Conservation (phyloP, 129 eudicot species). For the Tagetes erecta region DNA sequence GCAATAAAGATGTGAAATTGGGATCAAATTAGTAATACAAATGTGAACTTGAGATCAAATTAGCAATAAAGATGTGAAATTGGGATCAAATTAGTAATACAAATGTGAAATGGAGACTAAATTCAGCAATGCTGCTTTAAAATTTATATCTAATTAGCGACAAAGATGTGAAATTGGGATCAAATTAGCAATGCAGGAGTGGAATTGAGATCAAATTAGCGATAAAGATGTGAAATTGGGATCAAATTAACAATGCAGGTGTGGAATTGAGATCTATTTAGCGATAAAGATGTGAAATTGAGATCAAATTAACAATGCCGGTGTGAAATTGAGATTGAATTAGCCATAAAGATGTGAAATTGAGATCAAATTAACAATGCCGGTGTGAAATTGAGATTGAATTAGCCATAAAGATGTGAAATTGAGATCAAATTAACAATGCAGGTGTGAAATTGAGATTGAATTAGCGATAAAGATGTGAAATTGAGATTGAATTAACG, state of each 20-base stretch:
- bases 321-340: background rate
- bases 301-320: background rate
- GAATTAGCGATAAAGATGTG: background rate
- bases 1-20: slow-evolving; percentile 1
- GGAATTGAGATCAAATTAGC: background rate
- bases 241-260: background rate
- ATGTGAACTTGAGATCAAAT: too few relatives aligned
- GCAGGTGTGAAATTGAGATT: background rate
- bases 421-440: background rate
- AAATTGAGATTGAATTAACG: background rate
- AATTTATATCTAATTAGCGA: too few relatives aligned
- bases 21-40: background rate
- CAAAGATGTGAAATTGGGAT: too few relatives aligned
- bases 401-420: background rate
- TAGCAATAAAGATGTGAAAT: background rate
- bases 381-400: background rate
- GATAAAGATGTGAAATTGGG: slow-evolving; percentile 2
- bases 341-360: background rate
- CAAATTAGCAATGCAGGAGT: too few relatives aligned
- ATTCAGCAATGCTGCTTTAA: background rate
- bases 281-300: background rate
- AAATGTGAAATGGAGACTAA: too few relatives aligned
- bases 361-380: background rate
- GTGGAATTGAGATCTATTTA: background rate
- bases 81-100: background rate